These are phyloP conservation scores for Colletotrichum karsti DNA, from an alignment of 2,329 filamentous ascomycete genomes.

Conservation along the genomic window DNA sequence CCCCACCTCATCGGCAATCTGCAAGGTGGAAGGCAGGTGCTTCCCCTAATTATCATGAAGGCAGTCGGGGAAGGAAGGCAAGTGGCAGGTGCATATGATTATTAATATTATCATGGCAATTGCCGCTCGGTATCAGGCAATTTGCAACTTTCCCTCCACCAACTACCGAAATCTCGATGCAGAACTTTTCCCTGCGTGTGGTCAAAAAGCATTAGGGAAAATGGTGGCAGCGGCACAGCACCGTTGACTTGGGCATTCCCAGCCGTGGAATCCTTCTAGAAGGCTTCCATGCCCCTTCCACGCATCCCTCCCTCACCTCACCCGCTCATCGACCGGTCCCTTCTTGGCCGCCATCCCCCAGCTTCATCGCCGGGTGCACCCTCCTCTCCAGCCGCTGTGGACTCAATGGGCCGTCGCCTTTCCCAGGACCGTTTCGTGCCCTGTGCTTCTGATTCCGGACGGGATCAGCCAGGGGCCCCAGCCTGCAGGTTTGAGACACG, in stretches of 20 bases:
- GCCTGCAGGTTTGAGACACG: slow-evolving; percentile 23
- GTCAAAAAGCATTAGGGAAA: neutral
- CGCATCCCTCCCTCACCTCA: slow-evolving; percentile 2
- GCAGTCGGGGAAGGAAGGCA: too few relatives aligned
- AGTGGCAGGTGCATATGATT: too few relatives aligned
- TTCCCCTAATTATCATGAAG: neutral
- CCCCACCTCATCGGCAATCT: neutral
- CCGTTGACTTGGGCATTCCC: neutral
- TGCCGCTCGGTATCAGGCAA: neutral
- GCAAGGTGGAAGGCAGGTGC: neutral
- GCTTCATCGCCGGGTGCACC: slow-evolving; percentile 22
- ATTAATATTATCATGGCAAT: neutral
- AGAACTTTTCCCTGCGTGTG: neutral
- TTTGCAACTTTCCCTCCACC: neutral
- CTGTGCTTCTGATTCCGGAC: slow-evolving; percentile 7
- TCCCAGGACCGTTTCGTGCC: neutral
- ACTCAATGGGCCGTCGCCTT: neutral
- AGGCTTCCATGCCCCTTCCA: slow-evolving; percentile 14
- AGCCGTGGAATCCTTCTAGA: slow-evolving; percentile 13
- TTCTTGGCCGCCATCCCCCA: slow-evolving; percentile 2
- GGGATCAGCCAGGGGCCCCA: slow-evolving; percentile 18
- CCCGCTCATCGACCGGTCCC: neutral
- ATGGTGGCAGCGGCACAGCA: neutral
- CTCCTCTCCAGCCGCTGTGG: slow-evolving; percentile 18
- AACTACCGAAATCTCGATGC: neutral